Percentiles rank a stretch among this genome's conserved stretches.
These are phyloP conservation scores for Primulina eburnea DNA, from an alignment of 257 asterid species.

Conservation along the genomic window DNA sequence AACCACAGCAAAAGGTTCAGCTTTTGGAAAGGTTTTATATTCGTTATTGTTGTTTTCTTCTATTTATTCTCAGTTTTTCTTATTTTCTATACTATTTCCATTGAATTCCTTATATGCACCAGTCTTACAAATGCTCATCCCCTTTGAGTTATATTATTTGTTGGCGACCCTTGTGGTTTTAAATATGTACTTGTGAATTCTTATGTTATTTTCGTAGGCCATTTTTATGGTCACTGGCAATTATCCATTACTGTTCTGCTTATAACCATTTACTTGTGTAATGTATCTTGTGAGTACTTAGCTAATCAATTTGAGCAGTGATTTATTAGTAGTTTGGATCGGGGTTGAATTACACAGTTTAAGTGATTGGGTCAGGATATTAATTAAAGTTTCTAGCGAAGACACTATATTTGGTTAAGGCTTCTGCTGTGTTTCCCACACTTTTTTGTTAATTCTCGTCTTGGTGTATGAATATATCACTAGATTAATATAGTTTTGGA, in stretches of 20 bases:
- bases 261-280: background rate
- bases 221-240: background rate
- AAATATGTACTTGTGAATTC: background rate
- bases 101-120: background rate
- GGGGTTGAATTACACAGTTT: background rate
- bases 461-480: background rate
- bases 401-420: background rate
- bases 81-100: background rate
- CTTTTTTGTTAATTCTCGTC: no score
- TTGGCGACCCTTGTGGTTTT: background rate
- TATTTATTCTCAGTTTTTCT: background rate
- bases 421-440: background rate
- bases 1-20: slow-evolving; percentile 87
- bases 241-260: background rate
- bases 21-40: slow-evolving; percentile 64
- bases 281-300: background rate
- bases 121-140: background rate
- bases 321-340: no score
- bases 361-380: background rate
- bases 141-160: background rate
- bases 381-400: background rate
- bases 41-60: background rate
- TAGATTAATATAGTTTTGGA: background rate
- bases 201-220: no score
- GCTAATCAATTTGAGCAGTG: background rate